Base-by-base conservation (phyloP, 2,329 filamentous ascomycete genomes). In the Trichoderma breve region DNA sequence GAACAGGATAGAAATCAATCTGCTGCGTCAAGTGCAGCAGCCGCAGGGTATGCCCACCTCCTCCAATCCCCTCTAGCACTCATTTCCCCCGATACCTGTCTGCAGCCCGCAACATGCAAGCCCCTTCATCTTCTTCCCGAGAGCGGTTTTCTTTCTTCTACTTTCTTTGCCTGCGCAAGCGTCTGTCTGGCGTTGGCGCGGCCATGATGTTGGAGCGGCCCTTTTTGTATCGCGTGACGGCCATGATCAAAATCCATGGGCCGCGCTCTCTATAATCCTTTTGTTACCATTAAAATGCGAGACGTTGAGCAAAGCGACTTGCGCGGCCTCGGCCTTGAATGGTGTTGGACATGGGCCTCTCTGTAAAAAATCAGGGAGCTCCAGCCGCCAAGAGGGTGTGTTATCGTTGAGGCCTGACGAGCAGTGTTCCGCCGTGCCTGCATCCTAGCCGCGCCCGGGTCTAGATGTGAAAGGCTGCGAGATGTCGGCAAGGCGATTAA, bases 41-140 rank as follows among this genome's bases (percentile, higher is more conserved):
- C 74, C 76, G 75, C 76, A 79, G 80, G 79, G 80, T 81, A 81
- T 81, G 80, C 76, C 74, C 51, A 74, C 73, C 67, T 71, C 72
- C 67, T 39, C 72, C 72, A 67, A 71, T 73, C 69, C 72, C 68
- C 61, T 64, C 65, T 73, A 70, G 75, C 75, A 76, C 76, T 73
- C 74, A 73, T 75, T 61, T 74, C 73, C 76, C 74, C 74, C 73
- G 71, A 74, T 71, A 71, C 75, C 74, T 70, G 39, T 39, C 64
- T 30, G 18, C 32, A 26, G 15, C 64, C 24, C 64, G 24, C 62
- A 47, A 34, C 63, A 51, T 65, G 47, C 62, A 65, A 60, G 11
- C 5, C 34, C n/a, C 60, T 28, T 39, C 21, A 32, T 26, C 60
- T 32, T 36, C 47, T 24, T 28, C 28, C 60, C 58, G 39, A 32